These are phyloP conservation scores for Trichosporon sp. DNA, from an alignment of 1,284 basidiomycete genomes.

Conservation along the genomic window DNA sequence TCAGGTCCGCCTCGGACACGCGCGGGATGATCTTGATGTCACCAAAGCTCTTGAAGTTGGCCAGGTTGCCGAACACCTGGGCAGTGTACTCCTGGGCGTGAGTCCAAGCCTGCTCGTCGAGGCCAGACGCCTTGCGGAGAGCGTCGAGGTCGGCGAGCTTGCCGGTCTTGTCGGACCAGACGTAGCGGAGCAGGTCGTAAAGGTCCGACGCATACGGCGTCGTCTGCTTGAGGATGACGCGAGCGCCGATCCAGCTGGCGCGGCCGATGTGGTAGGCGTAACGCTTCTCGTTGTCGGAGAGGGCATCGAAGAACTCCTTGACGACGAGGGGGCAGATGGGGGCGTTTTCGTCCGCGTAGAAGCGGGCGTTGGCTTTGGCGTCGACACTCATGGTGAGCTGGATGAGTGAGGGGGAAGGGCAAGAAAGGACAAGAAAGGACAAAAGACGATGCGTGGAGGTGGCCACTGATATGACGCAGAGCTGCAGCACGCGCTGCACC, in stretches of 20 bases:
- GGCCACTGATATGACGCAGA: slow-evolving; percentile 6
- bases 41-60: slow-evolving; percentile 34
- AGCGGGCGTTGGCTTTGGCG: slow-evolving; percentile 21
- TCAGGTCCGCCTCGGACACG: slow-evolving; percentile 19
- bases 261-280: slow-evolving; percentile 32
- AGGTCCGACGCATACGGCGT: slow-evolving; percentile 28
- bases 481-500: not conserved
- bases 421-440: not conserved
- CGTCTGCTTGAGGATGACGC: slow-evolving; percentile 32
- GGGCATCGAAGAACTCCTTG: slow-evolving; percentile 31
- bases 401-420: not conserved
- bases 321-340: slow-evolving; percentile 34
- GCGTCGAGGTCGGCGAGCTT: slow-evolving; percentile 28
- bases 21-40: slow-evolving; percentile 34
- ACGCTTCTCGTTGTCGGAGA: slow-evolving; percentile 28
- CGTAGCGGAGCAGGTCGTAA: slow-evolving; percentile 28
- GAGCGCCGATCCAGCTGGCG: slow-evolving; percentile 32
- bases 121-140: slow-evolving; percentile 15
- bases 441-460: not conserved
- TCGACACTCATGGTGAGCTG: not conserved
- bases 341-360: slow-evolving; percentile 33
- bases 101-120: slow-evolving; percentile 26
- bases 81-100: slow-evolving; percentile 28
- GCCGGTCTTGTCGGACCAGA: slow-evolving; percentile 21
- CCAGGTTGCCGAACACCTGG: slow-evolving; percentile 32